phyloP scores from a whole-genome alignment of 345 rosid genomes.

The Salix dunnii region DNA sequence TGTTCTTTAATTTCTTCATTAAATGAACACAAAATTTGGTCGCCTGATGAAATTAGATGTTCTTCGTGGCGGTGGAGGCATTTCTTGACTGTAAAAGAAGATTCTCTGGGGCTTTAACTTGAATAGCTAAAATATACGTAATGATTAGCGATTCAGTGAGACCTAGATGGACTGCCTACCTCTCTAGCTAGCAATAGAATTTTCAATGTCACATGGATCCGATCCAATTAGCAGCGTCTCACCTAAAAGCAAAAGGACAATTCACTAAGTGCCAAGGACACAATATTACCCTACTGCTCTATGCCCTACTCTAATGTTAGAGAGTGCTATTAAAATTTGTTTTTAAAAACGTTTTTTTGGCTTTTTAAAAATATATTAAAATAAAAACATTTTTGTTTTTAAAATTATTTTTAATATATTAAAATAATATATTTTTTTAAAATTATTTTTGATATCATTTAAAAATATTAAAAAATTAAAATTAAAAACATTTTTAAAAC shows the following conservation, averaged over 20 bases:
- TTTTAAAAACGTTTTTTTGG: too few relatives aligned
- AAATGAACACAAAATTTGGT: background rate
- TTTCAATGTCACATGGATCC: constrained; percentile 17
- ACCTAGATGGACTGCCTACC: background rate
- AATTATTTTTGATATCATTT: too few relatives aligned
- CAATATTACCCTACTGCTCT: constrained; percentile 10
- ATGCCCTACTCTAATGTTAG: constrained; percentile 5
- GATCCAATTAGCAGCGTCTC: constrained; percentile 15
- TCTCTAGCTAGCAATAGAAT: background rate
- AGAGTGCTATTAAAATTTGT: too few relatives aligned
- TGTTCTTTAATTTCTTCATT: background rate
- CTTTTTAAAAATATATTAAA: too few relatives aligned
- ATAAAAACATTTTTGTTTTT: too few relatives aligned
- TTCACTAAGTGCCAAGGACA: constrained; percentile 30
- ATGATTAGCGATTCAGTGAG: background rate
- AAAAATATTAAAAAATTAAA: too few relatives aligned
- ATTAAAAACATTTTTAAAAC: too few relatives aligned
- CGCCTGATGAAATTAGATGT: background rate
- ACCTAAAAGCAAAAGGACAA: constrained; percentile 32
- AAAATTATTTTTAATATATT: too few relatives aligned
- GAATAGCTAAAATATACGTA: background rate
- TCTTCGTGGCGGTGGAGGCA: background rate
- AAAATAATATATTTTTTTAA: too few relatives aligned
- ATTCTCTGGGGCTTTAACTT: background rate
- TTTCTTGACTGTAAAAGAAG: background rate